phyloP scores from a whole-genome alignment of 2,329 filamentous ascomycete species.

The Trichoderma afroharzianum region DNA sequence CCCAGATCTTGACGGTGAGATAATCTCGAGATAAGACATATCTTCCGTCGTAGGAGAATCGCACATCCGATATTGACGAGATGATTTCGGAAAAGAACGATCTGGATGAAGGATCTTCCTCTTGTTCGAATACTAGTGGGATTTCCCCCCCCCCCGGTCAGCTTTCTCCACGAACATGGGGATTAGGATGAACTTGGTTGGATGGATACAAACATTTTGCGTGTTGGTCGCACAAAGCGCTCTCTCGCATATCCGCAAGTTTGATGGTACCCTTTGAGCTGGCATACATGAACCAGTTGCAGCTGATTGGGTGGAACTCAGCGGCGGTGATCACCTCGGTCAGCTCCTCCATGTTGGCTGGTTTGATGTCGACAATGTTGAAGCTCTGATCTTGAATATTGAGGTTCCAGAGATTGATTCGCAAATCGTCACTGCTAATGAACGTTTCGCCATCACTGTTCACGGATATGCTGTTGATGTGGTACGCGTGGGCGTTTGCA shows the following conservation, averaged over 20 bases:
- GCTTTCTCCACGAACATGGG: not conserved
- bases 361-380: slow-evolving; percentile 99
- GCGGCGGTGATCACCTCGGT: slow-evolving; percentile 98
- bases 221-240: slow-evolving; percentile 91
- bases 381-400: slow-evolving; percentile 99
- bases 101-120: slow-evolving; percentile 92
- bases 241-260: slow-evolving; percentile 96
- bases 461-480: slow-evolving; percentile 99
- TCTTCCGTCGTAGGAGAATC: slow-evolving; percentile 92
- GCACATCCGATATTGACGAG: slow-evolving; percentile 96
- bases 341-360: slow-evolving; percentile 98
- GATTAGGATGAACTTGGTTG: not conserved
- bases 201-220: slow-evolving; percentile 67
- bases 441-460: slow-evolving; percentile 99
- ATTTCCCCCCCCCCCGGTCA: not conserved
- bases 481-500: slow-evolving; percentile 96
- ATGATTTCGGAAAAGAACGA: slow-evolving; percentile 99
- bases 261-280: slow-evolving; percentile 99
- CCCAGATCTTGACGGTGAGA: slow-evolving; percentile 98
- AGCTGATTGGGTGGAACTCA: slow-evolving; percentile 94
- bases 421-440: slow-evolving; percentile 95
- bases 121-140: slow-evolving; percentile 86
- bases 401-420: slow-evolving; percentile 98
- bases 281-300: slow-evolving; percentile 99
- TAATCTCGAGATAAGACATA: slow-evolving; percentile 98